Evolutionary conservation across 495 filamentous ascomycete genomes (phyloP), one percentile per base, ranked within the genome.

Genomic region (Penicillium argentinense): DNA sequence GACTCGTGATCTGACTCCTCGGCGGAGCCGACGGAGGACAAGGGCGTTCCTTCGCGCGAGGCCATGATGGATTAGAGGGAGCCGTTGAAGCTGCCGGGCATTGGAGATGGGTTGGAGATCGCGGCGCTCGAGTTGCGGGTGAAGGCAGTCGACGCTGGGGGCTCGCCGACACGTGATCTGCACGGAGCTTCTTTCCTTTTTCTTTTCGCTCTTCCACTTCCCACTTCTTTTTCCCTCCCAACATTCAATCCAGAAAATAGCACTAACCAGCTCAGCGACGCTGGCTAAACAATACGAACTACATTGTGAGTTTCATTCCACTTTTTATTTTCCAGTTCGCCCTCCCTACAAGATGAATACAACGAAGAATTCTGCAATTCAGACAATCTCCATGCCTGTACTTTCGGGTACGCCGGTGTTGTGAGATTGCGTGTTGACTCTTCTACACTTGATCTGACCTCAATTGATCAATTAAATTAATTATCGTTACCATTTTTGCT

Each of bases 391-490:
- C 71, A 42, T 23, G 34, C 43, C 48, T 62, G 39, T 14, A 39
- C 30, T 57, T 39, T 48, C 49, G 45, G 49, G 45, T 34, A 21
- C 27, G 30, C 33, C 33, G 37, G 33, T 33, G 33, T 40, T 21
- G 64, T 69, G 73, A 72, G 72, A 68, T 67, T 71, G 68, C 34
- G 52, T 69, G 76, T 75, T 69, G 76, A 79, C 67, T 56, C 51
- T 64, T 72, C 72, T 79, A 78, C 76, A 78, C 74, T 78, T 78
- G 74, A 79, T 67, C 76, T 79, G 75, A 79, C 52, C 32, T 42
- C 25, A 11, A 19, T 40, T 45, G 12, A 40, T 33, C 26, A 32
- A 19, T 48, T 44, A 14, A 34, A 44, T 49, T 34, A 12, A 24
- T 4, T 22, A 44, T 27, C 16, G 49, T 42, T 21, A 21, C 19